Base-by-base conservation (phyloP, 2,329 filamentous ascomycete species). In the Lecanicillium sp. region DNA sequence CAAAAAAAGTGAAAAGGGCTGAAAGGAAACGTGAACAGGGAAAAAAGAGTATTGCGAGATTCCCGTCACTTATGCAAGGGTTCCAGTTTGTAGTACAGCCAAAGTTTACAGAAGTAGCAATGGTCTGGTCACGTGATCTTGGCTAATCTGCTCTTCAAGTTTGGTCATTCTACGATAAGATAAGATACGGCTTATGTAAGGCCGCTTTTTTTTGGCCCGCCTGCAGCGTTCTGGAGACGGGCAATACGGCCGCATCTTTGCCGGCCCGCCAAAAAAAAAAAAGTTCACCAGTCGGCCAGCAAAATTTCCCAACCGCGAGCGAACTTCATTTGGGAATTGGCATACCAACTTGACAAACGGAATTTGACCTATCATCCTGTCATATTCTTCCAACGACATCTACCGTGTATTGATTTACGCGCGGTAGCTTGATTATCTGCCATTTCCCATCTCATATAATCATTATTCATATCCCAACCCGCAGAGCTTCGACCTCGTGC, bases 201-300 rank as follows among this genome's bases (percentile, higher is more conserved):
- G 42, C 3, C 24, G 11, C 15, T 23, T 50, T 32, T 29, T n/a
- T 19, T 24, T n/a, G n/a, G n/a, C n/a, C n/a, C n/a, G n/a, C n/a
- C n/a, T n/a, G n/a, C n/a, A 23, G 40, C 15, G 11, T 7, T 36
- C 23, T 23, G 17, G 30, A 27, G 23, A 9, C 20, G 20, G 41
- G 7, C 7, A 12, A 7, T 29, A 29, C 26, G 35, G 39, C 38
- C 15, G 44, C 24, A 27, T 29, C 40, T 40, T 44, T 48, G 43
- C 37, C 33, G 29, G 37, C 48, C 48, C 42, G 44, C 37, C 46
- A 40, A 41, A 53, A 52, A 54, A 53, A 52, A 54, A 54, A 54
- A 54, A 51, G 52, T 52, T 54, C 36, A 42, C 29, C 20, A 43
- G 21, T 27, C 33, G 40, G 17, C 41, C 8, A 26, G 42, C 46